Percentiles rank a stretch among this genome's conserved stretches.
phyloP scores from a whole-genome alignment of 2,329 filamentous ascomycete species.

The Fusarium tjaetaba region DNA sequence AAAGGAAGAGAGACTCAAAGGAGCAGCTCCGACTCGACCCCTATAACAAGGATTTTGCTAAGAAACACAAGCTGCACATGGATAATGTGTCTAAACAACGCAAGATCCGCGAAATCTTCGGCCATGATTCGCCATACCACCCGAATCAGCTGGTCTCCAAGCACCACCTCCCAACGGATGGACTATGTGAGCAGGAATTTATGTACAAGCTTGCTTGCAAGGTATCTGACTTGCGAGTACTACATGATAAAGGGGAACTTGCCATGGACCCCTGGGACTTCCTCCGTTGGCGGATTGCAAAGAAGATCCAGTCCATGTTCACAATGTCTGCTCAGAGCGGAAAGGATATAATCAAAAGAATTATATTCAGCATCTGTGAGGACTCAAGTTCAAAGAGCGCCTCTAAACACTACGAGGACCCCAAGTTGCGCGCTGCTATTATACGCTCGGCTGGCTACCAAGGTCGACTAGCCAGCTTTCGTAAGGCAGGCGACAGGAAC shows the following conservation, averaged over 20 bases:
- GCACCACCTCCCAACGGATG: constrained; percentile 43
- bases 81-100: constrained; percentile 49
- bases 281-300: constrained; percentile 48
- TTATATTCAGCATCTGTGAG: constrained; percentile 23
- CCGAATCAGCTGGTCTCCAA: constrained; percentile 52
- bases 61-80: constrained; percentile 37
- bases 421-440: constrained; percentile 43
- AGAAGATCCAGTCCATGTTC: constrained; percentile 12
- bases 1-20: constrained; percentile 18
- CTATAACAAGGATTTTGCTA: not conserved
- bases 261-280: constrained; percentile 53
- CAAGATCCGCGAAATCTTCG: constrained; percentile 50
- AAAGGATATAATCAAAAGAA: not conserved
- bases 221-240: constrained; percentile 44
- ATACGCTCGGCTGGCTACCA: constrained; percentile 42
- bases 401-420: constrained; percentile 38
- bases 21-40: constrained; percentile 6
- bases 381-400: not conserved
- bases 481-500: constrained; percentile 15
- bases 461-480: constrained; percentile 32
- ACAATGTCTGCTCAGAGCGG: constrained; percentile 5
- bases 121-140: constrained; percentile 43
- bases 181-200: constrained; percentile 48
- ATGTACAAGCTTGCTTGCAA: constrained; percentile 51
- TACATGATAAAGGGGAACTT: constrained; percentile 41